A percentile compares a stretch with the other conserved stretches of the same genome.
Evolutionary conservation across 176 grass and related monocot species (phyloP).

Genomic region (Chrysopogon serrulatus): DNA sequence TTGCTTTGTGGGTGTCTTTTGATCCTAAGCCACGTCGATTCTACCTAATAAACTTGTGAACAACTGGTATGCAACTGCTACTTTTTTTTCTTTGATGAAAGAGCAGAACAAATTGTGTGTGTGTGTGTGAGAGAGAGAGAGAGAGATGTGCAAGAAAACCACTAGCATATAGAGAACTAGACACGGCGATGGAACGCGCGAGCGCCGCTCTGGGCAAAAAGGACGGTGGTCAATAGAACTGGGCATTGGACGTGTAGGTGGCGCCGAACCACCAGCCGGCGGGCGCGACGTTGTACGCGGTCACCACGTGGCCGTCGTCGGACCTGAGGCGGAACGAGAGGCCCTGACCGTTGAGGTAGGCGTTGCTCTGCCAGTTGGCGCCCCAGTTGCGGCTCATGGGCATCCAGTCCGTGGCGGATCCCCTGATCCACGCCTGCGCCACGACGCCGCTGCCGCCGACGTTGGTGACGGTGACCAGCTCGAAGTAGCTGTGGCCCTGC

Average conservation of each 20-base stretch:
- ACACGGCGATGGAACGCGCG: too few relatives aligned
- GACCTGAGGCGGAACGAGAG: conserved; percentile 46
- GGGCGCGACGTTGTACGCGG: conserved; percentile 49
- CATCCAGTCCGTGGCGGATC: conserved; percentile 31
- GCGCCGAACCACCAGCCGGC: conserved; percentile 48
- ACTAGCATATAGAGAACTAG: neutral
- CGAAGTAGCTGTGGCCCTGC: conserved; percentile 52
- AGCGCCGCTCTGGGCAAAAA: neutral
- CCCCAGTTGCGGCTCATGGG: conserved; percentile 49
- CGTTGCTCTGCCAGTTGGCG: conserved; percentile 50
- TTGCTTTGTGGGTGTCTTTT: neutral
- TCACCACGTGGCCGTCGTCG: conserved; percentile 40
- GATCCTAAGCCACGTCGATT: conserved; percentile 19
- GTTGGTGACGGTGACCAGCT: conserved; percentile 45
- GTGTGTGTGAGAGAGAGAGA: too few relatives aligned
- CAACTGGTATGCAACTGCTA: neutral
- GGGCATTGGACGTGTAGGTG: conserved; percentile 33
- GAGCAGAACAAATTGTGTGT: too few relatives aligned
- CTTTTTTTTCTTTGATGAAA: too few relatives aligned
- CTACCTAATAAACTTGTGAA: neutral
- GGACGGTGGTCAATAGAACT: neutral
- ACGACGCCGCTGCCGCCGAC: conserved; percentile 60
- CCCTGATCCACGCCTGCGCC: conserved; percentile 46
- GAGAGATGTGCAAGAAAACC: too few relatives aligned
- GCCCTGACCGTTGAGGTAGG: conserved; percentile 27